These are phyloP conservation scores for Neurospora sp. DNA, from an alignment of 495 filamentous ascomycete genomes.

Conservation along the genomic window DNA sequence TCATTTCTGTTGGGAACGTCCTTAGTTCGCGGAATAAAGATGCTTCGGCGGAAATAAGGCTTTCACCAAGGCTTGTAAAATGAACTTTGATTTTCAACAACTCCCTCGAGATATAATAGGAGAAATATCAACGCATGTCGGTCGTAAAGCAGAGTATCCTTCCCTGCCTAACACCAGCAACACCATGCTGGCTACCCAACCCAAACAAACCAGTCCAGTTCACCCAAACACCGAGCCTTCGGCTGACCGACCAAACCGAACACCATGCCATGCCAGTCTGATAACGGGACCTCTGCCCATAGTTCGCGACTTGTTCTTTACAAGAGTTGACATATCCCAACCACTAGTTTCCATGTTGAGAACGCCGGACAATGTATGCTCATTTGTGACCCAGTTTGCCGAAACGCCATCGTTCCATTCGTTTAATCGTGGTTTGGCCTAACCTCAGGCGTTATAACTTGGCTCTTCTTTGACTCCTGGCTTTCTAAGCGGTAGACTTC, in stretches of 20 bases:
- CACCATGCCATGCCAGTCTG: background rate
- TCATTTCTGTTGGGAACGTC: background rate
- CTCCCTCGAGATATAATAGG: background rate
- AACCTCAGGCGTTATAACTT: background rate
- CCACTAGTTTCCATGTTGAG: background rate
- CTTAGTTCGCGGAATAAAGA: background rate
- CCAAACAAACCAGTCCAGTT: background rate
- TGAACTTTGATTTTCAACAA: background rate
- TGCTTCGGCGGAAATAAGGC: background rate
- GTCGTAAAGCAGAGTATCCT: background rate
- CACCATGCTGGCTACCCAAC: background rate
- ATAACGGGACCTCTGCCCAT: background rate
- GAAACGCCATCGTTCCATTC: background rate
- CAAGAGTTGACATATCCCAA: background rate
- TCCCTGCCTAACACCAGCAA: background rate
- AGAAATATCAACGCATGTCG: background rate
- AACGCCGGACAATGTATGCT: background rate
- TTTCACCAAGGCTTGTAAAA: background rate
- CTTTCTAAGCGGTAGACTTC: background rate
- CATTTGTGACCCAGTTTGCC: background rate
- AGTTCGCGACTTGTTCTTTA: background rate
- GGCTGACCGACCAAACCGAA: background rate
- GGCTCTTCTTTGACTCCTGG: background rate
- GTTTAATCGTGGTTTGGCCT: background rate
- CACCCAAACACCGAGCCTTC: background rate